These are phyloP conservation scores for Melanomma pulvis-pyrius DNA, from an alignment of 495 filamentous ascomycete genomes.

Conservation along the genomic window DNA sequence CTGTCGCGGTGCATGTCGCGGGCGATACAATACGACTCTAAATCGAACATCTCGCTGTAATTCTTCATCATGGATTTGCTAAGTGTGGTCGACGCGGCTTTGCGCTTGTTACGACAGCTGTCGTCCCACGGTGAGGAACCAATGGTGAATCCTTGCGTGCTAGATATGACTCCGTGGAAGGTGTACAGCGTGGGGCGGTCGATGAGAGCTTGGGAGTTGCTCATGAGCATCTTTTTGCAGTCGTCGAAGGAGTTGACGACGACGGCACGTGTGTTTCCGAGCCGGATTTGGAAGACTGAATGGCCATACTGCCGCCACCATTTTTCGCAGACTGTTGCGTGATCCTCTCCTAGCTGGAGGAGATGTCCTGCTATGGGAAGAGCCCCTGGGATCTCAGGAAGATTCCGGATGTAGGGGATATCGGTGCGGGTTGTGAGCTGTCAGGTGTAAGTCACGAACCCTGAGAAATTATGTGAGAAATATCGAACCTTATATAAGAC, in stretches of 20 bases:
- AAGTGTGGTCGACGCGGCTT: slow-evolving; percentile 54
- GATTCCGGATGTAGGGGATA: slow-evolving; percentile 52
- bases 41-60: slow-evolving; percentile 57
- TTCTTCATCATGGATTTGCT: slow-evolving; percentile 51
- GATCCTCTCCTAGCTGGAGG: slow-evolving; percentile 58
- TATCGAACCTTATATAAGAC: slow-evolving; percentile 1
- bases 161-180: slow-evolving; percentile 71
- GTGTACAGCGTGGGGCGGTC: slow-evolving; percentile 71
- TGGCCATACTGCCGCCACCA: slow-evolving; percentile 58
- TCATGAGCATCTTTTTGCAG: slow-evolving; percentile 65
- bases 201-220: slow-evolving; percentile 65
- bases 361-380: slow-evolving; percentile 58
- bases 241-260: slow-evolving; percentile 58
- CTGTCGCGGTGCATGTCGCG: slow-evolving; percentile 53
- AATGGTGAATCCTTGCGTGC: slow-evolving; percentile 71
- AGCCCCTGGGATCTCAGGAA: slow-evolving; percentile 57
- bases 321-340: slow-evolving; percentile 56
- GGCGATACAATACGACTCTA: slow-evolving; percentile 55
- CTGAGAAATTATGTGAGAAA: neutral
- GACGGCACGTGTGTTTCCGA: slow-evolving; percentile 54
- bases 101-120: slow-evolving; percentile 56
- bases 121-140: slow-evolving; percentile 69
- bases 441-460: neutral
- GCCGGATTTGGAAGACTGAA: slow-evolving; percentile 59
- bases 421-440: slow-evolving; percentile 45